Conservation (phyloP, 148 eudicot species). For the Rhododendron mucronatum region DNA sequence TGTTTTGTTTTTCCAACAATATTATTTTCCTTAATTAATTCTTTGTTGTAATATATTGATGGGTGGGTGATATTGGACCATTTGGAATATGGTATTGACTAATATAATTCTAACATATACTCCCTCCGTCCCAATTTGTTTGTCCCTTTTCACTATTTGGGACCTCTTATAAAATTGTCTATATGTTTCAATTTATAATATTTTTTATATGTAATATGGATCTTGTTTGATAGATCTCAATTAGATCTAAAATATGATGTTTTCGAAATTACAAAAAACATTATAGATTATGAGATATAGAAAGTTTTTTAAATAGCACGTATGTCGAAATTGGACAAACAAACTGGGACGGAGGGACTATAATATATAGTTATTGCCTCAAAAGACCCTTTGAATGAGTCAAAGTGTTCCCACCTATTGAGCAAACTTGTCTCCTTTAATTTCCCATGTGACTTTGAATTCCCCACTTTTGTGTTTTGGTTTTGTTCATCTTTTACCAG, state of each 20-base stretch:
- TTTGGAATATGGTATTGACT: not conserved
- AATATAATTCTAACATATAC: not conserved
- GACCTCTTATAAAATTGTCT: too few species aligned
- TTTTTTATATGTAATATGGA: too few species aligned
- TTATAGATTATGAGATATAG: too few species aligned
- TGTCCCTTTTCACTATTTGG: fast-evolving
- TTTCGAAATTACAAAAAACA: too few species aligned
- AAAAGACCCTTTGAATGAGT: not conserved
- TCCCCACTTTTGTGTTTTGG: not conserved
- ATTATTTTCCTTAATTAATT: not conserved
- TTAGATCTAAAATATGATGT: too few species aligned
- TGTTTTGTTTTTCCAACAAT: not conserved
- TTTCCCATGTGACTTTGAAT: not conserved
- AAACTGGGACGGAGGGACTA: too few species aligned
- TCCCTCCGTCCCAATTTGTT: too few species aligned
- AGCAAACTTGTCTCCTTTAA: not conserved
- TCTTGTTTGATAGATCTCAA: too few species aligned
- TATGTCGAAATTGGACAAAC: too few species aligned
- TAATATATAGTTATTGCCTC: too few species aligned
- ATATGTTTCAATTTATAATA: too few species aligned
- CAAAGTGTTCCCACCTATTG: not conserved
- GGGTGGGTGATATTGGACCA: not conserved
- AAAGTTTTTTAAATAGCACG: too few species aligned
- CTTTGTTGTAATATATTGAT: not conserved
- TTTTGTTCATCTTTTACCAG: not conserved